Evolutionary conservation across 768 basidiomycete species (phyloP), one percentile per base, ranked within the genome.

Genomic region (Gautieria morchelliformis): DNA sequence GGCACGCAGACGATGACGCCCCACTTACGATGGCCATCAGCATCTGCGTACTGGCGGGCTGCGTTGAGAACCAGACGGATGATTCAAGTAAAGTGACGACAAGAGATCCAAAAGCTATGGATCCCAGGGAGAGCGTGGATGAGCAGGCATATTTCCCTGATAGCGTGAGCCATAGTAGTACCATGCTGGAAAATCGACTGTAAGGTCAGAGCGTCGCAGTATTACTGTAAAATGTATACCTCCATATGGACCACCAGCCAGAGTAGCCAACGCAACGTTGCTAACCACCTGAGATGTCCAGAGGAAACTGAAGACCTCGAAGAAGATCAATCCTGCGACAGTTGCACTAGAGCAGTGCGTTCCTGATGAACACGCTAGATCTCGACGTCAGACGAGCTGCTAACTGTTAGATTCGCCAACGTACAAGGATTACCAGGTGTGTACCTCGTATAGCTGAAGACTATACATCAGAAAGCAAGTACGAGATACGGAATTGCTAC

Each of bases 211-310:
- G 17, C 35, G 10, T 27, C 39, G 20, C 22, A 35, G 19, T 4
- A 12, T 22, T 37, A n/a, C 20, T 22, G 32, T 15, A 40, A 15
- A 33, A 22, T 24, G 62, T 71, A 51, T 58, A 70, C 75, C 74
- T 45, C 85, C 86, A 62, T 80, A 88, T 4, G 83, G 80, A 27
- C 91, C 89, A 37, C 89, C 89, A 7, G 88, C 87, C 32, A 92
- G 78, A 3, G 88, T 90, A 33, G 87, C 81, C 22, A 92, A 75
- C 0, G 87, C 78, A 41, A 92, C 82, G 62, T 91, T 91, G 33
- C 79, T 82, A 51, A 89, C 81, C 44, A 90, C 87, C 69, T 89
- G 87, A 0, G 85, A 88, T 17, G 83, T 85, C 91, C 89, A 93
- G 20, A 90, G 74, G 72, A 83, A 93, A n/a, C 85, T 84, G 68